Percentiles rank a stretch among this genome's conserved stretches.
phyloP scores from a whole-genome alignment of 2,329 filamentous ascomycete species.

The Xylaria arbuscula region DNA sequence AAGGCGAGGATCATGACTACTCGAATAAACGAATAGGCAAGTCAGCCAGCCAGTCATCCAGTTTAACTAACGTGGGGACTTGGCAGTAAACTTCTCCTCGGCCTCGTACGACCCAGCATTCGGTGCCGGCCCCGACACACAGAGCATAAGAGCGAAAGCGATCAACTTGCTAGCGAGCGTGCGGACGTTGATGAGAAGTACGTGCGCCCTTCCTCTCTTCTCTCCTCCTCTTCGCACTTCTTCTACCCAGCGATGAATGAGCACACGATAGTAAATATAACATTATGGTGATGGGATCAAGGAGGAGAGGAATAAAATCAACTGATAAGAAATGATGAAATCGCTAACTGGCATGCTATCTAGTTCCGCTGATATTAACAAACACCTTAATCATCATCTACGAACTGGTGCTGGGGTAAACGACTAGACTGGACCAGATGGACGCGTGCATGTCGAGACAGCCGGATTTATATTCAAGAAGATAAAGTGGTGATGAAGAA shows the following conservation, averaged over 20 bases:
- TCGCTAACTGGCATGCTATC: conserved; percentile 7
- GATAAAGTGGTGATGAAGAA: neutral
- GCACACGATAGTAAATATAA: no score
- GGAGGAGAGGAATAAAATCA: neutral
- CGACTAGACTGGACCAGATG: neutral
- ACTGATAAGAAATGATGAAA: neutral
- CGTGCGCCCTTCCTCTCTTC: conserved; percentile 51
- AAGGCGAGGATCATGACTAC: neutral
- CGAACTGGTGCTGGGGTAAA: conserved; percentile 77
- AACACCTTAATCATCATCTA: conserved; percentile 87
- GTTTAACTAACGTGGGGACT: conserved; percentile 25
- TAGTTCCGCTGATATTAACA: conserved; percentile 86
- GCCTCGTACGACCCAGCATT: conserved; percentile 80
- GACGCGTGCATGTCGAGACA: no score
- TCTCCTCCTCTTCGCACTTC: no score
- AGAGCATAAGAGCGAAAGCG: conserved; percentile 84
- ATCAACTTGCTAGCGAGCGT: conserved; percentile 92
- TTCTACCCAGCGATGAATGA: no score
- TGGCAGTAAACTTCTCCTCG: conserved; percentile 83
- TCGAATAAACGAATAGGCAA: neutral
- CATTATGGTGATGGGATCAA: accelerated
- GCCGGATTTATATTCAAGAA: no score
- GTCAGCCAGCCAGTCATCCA: neutral
- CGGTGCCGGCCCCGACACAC: conserved; percentile 74
- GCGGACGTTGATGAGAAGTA: conserved; percentile 92